Evolutionary conservation across 1,139 yeast genomes (phyloP).

Genomic region (Debaryomyces sp.): DNA sequence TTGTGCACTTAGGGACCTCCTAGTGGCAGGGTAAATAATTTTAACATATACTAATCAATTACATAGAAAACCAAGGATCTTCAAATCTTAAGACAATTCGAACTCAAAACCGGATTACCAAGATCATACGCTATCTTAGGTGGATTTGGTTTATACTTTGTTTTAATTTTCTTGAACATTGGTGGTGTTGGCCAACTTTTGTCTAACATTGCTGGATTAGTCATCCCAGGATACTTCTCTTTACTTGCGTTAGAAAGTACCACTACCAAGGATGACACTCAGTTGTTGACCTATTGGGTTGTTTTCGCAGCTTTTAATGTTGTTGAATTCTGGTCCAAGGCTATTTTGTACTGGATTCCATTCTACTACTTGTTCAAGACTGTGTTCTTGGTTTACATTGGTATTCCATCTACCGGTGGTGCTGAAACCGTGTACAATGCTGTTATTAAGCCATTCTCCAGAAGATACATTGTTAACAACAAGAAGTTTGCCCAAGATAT

Average conservation of each 20-base stretch:
- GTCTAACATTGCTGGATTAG: constrained; percentile 90
- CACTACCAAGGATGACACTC: constrained; percentile 73
- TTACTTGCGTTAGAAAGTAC: constrained; percentile 79
- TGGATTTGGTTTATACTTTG: constrained; percentile 63
- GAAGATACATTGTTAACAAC: constrained; percentile 45
- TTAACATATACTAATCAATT: constrained; percentile 13
- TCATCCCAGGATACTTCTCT: constrained; percentile 88
- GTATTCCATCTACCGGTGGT: constrained; percentile 87
- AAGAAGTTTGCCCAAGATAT: constrained; percentile 35
- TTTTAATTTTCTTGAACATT: constrained; percentile 80
- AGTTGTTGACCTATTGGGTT: constrained; percentile 93
- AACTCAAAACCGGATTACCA: constrained; percentile 73
- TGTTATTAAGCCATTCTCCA: constrained; percentile 73
- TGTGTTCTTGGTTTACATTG: constrained; percentile 80
- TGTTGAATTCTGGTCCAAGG: constrained; percentile 92
- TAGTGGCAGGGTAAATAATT: not conserved
- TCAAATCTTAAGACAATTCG: constrained; percentile 55
- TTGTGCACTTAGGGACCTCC: not conserved
- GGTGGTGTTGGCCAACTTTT: constrained; percentile 94
- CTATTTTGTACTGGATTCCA: constrained; percentile 93
- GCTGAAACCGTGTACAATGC: constrained; percentile 68
- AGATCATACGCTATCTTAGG: constrained; percentile 84
- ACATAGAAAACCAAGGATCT: constrained; percentile 43
- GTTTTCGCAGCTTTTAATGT: constrained; percentile 91
- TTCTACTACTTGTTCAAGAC: constrained; percentile 96